phyloP scores from a whole-genome alignment of 2,329 filamentous ascomycete species.

The Cladobotryum protrusum region DNA sequence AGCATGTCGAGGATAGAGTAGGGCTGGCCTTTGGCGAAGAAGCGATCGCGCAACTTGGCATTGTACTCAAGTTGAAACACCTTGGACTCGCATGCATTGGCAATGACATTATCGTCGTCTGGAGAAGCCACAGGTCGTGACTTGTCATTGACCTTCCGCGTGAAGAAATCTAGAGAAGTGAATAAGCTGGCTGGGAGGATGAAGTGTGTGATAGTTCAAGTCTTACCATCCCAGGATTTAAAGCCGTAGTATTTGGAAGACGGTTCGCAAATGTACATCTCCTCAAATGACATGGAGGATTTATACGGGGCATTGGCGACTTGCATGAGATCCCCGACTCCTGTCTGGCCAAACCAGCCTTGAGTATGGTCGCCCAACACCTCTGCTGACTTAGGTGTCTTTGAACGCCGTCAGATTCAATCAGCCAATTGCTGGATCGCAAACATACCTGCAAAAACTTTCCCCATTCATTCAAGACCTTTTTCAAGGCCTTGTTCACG shows the following conservation, averaged over 20 bases:
- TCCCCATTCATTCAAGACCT: constrained; percentile 52
- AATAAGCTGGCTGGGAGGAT: background rate
- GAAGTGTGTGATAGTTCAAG: too few relatives aligned
- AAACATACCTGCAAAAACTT: constrained; percentile 39
- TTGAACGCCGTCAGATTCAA: background rate
- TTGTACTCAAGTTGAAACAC: constrained; percentile 46
- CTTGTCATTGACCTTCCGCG: constrained; percentile 45
- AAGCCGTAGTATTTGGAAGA: constrained; percentile 50
- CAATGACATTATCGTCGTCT: constrained; percentile 48
- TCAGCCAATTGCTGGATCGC: background rate
- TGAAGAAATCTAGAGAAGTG: constrained; percentile 51
- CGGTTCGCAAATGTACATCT: constrained; percentile 57
- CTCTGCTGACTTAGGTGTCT: constrained; percentile 47
- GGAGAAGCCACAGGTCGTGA: constrained; percentile 53
- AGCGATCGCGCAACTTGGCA: constrained; percentile 51
- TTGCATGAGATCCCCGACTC: constrained; percentile 40
- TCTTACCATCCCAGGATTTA: constrained; percentile 57
- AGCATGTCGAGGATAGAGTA: constrained; percentile 63
- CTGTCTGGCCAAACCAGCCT: constrained; percentile 52
- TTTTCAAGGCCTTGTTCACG: constrained; percentile 48
- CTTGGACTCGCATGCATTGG: constrained; percentile 59
- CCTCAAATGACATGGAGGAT: constrained; percentile 45
- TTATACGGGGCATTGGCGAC: constrained; percentile 43
- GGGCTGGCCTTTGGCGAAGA: constrained; percentile 64
- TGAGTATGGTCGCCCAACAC: constrained; percentile 38